A percentile compares a stretch with the other conserved stretches of the same genome.
Evolutionary conservation across 169 alveolate species (phyloP).

Genomic region (Cryptosporidium ubiquitum): DNA sequence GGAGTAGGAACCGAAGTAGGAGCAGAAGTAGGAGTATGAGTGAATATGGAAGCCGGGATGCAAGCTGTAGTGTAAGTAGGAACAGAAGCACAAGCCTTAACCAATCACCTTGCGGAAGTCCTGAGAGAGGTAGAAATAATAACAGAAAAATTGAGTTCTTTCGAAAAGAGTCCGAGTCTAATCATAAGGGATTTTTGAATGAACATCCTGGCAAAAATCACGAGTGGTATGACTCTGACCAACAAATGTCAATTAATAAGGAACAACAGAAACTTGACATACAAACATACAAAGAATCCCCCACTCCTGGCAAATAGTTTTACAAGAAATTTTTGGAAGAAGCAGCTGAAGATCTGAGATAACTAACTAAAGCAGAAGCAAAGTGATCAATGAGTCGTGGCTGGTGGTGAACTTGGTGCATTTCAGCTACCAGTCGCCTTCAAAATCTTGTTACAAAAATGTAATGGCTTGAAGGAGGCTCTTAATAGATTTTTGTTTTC

Average conservation of each 20-base stretch:
- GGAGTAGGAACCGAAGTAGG: not conserved
- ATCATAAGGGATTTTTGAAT: not conserved
- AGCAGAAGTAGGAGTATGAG: conserved; percentile 10
- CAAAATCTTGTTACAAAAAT: not conserved
- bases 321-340: not conserved
- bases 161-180: not conserved
- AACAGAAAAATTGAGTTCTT: not conserved
- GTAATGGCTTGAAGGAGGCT: conserved; percentile 1
- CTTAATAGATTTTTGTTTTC: conserved; percentile 9
- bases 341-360: not conserved
- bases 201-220: not conserved
- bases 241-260: not conserved
- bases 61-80: not conserved
- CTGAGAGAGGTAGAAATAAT: not conserved
- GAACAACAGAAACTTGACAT: not conserved
- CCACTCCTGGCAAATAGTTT: not conserved
- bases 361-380: not conserved
- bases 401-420: not conserved
- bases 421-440: not conserved
- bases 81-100: not conserved
- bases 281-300: not conserved
- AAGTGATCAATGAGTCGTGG: conserved; percentile 4
- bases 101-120: not conserved
- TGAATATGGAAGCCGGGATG: not conserved
- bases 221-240: not conserved